Conservation (phyloP, 495 filamentous ascomycete species). For the Xylaria sp. region DNA sequence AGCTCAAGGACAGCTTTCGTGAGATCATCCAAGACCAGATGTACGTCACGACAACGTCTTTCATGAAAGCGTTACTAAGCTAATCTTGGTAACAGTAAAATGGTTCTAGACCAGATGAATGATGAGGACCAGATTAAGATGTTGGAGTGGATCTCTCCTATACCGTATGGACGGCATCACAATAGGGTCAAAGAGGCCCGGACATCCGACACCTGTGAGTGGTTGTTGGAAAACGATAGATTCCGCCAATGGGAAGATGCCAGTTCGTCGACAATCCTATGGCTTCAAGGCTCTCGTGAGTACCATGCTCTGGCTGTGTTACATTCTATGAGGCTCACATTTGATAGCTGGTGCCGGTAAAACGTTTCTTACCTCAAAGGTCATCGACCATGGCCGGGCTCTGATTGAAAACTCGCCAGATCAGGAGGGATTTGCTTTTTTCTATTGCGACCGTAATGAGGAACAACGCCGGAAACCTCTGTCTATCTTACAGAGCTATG, state of each 20-base stretch:
- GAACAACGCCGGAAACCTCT: slow-evolving; percentile 39
- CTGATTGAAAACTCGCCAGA: slow-evolving; percentile 25
- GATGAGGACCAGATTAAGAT: neutral
- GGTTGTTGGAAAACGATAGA: neutral
- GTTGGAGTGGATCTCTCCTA: slow-evolving; percentile 6
- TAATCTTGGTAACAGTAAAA: neutral
- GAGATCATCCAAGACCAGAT: neutral
- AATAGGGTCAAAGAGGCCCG: slow-evolving; percentile 7
- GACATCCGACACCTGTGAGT: slow-evolving; percentile 3
- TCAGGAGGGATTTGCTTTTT: slow-evolving; percentile 48
- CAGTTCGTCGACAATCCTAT: slow-evolving; percentile 12
- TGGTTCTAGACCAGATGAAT: neutral
- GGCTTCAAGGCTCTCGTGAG: slow-evolving; percentile 20
- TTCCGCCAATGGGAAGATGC: slow-evolving; percentile 1
- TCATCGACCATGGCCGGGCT: slow-evolving; percentile 41
- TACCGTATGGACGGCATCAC: slow-evolving; percentile 6
- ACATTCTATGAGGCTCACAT: neutral
- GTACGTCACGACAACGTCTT: neutral
- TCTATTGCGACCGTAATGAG: slow-evolving; percentile 51
- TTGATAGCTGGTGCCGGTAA: slow-evolving; percentile 43
- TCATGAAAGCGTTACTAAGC: too few relatives aligned
- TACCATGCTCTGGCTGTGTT: too few relatives aligned
- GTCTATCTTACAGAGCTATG: slow-evolving; percentile 45
- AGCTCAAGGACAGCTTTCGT: neutral
- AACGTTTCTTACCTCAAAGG: slow-evolving; percentile 45